phyloP scores from a whole-genome alignment of 306 rosid genomes.

The Pyrus betulifolia region DNA sequence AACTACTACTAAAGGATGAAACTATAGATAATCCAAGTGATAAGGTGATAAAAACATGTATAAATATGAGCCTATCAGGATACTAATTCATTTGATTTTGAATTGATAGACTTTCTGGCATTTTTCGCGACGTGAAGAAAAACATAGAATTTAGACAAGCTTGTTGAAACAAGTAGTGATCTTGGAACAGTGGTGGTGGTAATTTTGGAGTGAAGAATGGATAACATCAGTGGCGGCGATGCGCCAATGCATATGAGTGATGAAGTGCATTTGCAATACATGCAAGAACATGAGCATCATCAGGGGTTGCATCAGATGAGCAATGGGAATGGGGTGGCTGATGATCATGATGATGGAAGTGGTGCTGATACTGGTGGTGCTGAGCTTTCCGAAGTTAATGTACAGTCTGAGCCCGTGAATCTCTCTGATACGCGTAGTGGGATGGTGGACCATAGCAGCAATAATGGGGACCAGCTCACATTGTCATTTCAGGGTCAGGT shows the following conservation, averaged over 20 bases:
- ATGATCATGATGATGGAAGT: conserved; percentile 37
- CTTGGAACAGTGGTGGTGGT: not conserved
- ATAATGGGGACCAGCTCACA: conserved; percentile 57
- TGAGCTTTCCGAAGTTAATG: conserved; percentile 43
- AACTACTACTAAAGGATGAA: too few species aligned
- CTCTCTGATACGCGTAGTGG: conserved; percentile 29
- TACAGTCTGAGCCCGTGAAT: conserved; percentile 45
- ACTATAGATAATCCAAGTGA: too few species aligned
- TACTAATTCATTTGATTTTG: not conserved
- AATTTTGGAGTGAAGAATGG: conserved; percentile 29
- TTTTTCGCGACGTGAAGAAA: not conserved
- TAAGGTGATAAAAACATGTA: too few species aligned
- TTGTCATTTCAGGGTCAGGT: conserved; percentile 73
- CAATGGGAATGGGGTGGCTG: conserved; percentile 49
- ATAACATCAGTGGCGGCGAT: conserved; percentile 45
- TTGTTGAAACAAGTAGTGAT: not conserved
- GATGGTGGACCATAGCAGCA: conserved; percentile 36
- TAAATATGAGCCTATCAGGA: too few species aligned
- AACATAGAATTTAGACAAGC: not conserved
- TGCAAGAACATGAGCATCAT: conserved; percentile 45
- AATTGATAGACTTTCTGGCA: not conserved
- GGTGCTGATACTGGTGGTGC: conserved; percentile 30
- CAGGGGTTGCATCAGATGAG: conserved; percentile 49
- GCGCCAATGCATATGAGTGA: conserved; percentile 36
- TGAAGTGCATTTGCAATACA: conserved; percentile 39